A percentile compares a stretch with the other conserved stretches of the same genome.
Conservation (phyloP, 2,329 filamentous ascomycete species). For the Aspergillus pseudoviridinutans region DNA sequence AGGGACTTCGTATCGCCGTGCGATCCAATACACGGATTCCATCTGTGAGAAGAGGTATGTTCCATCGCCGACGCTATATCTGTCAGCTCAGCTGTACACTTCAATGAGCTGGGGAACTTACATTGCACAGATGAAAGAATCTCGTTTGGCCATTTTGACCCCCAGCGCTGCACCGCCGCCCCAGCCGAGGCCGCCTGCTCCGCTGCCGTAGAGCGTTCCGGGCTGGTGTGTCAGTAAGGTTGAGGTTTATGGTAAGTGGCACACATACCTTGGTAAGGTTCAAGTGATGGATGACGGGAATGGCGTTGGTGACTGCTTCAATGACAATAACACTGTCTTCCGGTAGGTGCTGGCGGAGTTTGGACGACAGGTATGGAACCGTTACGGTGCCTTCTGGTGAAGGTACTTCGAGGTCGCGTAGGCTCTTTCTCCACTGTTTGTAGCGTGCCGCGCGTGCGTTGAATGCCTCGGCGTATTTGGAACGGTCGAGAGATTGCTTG, state of each 20-base stretch:
- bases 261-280: slow-evolving; percentile 42
- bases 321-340: slow-evolving; percentile 66
- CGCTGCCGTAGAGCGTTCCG: slow-evolving; percentile 55
- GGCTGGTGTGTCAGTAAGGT: not conserved
- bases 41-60: slow-evolving; percentile 63
- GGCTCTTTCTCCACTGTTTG: not conserved
- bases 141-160: slow-evolving; percentile 62
- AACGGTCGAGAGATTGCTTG: not conserved
- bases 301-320: slow-evolving; percentile 58
- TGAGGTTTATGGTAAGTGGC: not conserved
- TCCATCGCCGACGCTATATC: slow-evolving; percentile 54
- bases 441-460: not conserved
- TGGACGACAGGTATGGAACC: slow-evolving; percentile 52
- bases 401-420: not conserved
- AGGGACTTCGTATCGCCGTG: slow-evolving; percentile 59
- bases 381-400: slow-evolving; percentile 27
- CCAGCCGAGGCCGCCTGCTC: slow-evolving; percentile 74
- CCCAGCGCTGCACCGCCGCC: slow-evolving; percentile 69
- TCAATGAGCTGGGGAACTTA: slow-evolving; percentile 1
- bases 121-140: slow-evolving; percentile 56
- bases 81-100: not conserved
- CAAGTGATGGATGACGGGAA: slow-evolving; percentile 60
- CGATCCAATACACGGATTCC: slow-evolving; percentile 64
- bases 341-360: slow-evolving; percentile 54
- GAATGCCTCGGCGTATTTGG: not conserved